Conservation (phyloP, 352 stramenopile species). For the Phytophthora meadii region DNA sequence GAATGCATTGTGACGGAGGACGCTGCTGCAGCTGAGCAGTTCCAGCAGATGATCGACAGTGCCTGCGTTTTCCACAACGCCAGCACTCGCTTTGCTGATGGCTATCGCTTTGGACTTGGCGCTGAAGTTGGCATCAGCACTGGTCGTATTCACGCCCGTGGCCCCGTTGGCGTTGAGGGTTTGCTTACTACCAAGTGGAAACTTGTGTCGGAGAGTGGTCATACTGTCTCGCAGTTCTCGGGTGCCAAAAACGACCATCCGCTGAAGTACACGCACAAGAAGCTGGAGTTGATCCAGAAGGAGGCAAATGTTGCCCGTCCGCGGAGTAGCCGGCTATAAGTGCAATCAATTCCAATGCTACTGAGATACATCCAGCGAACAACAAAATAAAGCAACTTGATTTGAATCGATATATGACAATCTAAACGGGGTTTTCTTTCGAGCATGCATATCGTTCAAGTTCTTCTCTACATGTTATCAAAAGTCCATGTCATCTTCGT, state of each 20-base stretch:
- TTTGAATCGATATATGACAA: conserved; percentile 8
- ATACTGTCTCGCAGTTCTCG: conserved; percentile 82
- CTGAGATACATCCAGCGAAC: too few species aligned
- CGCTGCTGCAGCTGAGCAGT: conserved; percentile 66
- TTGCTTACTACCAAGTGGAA: conserved; percentile 99
- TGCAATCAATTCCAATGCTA: conserved; percentile 10
- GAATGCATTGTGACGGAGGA: conserved; percentile 97
- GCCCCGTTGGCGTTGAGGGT: conserved; percentile 96
- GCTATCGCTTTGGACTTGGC: conserved; percentile 97
- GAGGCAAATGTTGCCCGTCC: conserved; percentile 65
- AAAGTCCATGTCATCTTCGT: conserved; percentile 58
- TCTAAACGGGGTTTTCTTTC: conserved; percentile 12
- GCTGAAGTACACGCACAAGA: conserved; percentile 83
- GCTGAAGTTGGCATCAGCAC: conserved; percentile 98
- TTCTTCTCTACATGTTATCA: conserved; percentile 18
- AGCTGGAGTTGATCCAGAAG: conserved; percentile 74
- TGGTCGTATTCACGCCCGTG: conserved; percentile 96
- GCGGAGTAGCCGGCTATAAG: conserved; percentile 77
- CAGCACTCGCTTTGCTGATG: conserved; percentile 95
- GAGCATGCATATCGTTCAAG: background rate
- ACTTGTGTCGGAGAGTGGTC: conserved; percentile 85
- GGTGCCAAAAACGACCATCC: conserved; percentile 41
- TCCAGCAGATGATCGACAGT: conserved; percentile 92
- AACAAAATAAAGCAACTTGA: conserved; percentile 25
- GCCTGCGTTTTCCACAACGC: conserved; percentile 99